phyloP scores from a whole-genome alignment of 2,329 filamentous ascomycete genomes.

The Trichophyton rubrum region DNA sequence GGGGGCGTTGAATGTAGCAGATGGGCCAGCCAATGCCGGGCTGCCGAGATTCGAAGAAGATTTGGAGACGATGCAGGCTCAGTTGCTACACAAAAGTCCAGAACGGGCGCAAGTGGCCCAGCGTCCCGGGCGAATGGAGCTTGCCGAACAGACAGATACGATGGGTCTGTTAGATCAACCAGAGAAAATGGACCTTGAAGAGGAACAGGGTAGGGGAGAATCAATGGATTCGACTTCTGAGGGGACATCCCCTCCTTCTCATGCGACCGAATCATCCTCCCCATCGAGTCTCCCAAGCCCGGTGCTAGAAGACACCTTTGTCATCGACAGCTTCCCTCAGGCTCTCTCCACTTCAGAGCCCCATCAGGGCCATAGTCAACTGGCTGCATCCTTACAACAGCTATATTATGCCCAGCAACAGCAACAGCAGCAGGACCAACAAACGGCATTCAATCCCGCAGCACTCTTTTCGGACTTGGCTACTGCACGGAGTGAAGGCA shows the following conservation, averaged over 20 bases:
- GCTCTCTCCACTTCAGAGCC: neutral
- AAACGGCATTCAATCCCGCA: neutral
- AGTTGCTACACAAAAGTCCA: constrained; percentile 24
- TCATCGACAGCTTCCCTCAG: neutral
- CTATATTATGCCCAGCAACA: neutral
- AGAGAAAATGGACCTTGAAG: constrained; percentile 15
- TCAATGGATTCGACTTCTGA: constrained; percentile 47
- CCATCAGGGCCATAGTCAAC: neutral
- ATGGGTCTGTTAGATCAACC: too few relatives aligned
- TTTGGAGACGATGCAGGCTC: constrained; percentile 35
- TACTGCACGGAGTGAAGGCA: neutral
- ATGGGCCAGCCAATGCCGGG: constrained; percentile 23
- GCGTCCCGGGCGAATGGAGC: too few relatives aligned
- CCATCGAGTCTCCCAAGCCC: constrained; percentile 4
- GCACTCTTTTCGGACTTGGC: neutral
- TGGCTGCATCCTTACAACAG: neutral
- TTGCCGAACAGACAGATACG: too few relatives aligned
- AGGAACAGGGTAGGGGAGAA: constrained; percentile 37
- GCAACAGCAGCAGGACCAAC: neutral
- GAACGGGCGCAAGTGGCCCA: too few relatives aligned
- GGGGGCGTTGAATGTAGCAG: constrained; percentile 43
- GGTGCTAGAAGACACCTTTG: constrained; percentile 8
- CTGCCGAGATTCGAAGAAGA: constrained; percentile 44
- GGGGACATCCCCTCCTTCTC: constrained; percentile 40
- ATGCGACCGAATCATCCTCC: constrained; percentile 35